Evolutionary conservation across 2,329 filamentous ascomycete species (phyloP), one percentile per base, ranked within the genome.

Genomic region (Pseudogymnoascus sp.): DNA sequence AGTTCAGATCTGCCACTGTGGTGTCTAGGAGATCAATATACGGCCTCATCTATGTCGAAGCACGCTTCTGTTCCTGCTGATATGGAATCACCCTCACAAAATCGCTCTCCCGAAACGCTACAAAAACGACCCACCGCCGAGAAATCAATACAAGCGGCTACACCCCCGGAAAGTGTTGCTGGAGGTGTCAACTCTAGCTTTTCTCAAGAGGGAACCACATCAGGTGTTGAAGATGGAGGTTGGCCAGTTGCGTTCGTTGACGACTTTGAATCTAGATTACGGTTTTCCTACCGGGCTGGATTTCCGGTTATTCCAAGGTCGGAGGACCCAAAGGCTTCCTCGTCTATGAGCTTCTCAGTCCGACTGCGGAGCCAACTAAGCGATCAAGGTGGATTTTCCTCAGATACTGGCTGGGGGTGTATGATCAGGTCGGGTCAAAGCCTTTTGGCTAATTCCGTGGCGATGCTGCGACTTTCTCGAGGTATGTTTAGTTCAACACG

Each of bases 391-490:
- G 92, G 90, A 4, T 99, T 97, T 75, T 89, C 90, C 9, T 93
- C 91, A 1, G 94, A 99, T 73, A 92, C 90, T 8, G 94, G 94
- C 60, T 99, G 95, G 92, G 94, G 94, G 0, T 99, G 94, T 72
- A 99, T 99, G 94, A 97, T 99, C 69, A 82, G 94, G 64, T 97
- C 93, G 5, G 94, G 94, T 3, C 94, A 99, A 77, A 93, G 90
- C 70, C 80, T 99, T 27, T 79, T 99, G 42, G 93, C 93, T 48
- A 99, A 97, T 74, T 82, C 93, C 1, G 79, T 97, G 69, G 76
- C 85, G 15, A 81, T 89, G 61, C 77, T 92, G 58, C 80, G 82
- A 39, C 77, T 97, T 21, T 93, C 94, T 18, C 85, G 94, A 82
- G 88, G 90, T 92, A 80, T 65, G 68, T 61, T 63, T 27, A 27